A percentile compares a stretch with the other conserved stretches of the same genome.
Evolutionary conservation across 306 rosid species (phyloP).

Genomic region (Inga leiocalycina): DNA sequence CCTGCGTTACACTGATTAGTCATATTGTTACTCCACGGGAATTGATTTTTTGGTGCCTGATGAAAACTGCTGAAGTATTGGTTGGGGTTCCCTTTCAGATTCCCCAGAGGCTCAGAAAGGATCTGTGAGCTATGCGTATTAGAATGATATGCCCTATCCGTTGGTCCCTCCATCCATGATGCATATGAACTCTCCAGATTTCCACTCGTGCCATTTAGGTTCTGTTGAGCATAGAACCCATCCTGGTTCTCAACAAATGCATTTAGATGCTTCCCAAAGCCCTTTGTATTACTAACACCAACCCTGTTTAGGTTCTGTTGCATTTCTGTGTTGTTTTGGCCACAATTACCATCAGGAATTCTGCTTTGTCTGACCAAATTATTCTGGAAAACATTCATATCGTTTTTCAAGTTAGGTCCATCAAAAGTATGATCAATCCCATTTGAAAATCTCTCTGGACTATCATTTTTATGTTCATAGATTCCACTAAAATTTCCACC

Average conservation of each 20-base stretch:
- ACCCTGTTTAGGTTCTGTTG: constrained; percentile 24
- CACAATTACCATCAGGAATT: neutral
- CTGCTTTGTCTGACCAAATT: neutral
- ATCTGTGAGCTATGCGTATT: constrained; percentile 32
- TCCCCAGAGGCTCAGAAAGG: constrained; percentile 42
- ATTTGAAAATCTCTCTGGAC: neutral
- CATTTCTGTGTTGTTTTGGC: neutral
- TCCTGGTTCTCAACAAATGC: constrained; percentile 27
- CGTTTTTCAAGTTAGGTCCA: neutral
- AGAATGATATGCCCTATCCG: constrained; percentile 35
- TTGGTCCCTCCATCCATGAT: neutral
- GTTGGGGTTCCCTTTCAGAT: constrained; percentile 14
- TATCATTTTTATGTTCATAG: constrained; percentile 22
- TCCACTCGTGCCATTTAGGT: neutral
- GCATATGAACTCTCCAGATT: constrained; percentile 23
- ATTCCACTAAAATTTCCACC: constrained; percentile 32
- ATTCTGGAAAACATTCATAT: neutral
- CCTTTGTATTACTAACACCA: constrained; percentile 21
- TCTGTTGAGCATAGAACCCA: neutral
- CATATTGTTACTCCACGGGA: constrained; percentile 24
- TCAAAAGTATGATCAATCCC: neutral
- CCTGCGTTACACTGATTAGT: constrained; percentile 34
- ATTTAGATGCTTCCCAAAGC: constrained; percentile 22
- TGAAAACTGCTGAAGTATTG: constrained; percentile 33
- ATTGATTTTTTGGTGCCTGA: constrained; percentile 31